Evolutionary conservation across 306 rosid genomes (phyloP), one percentile per base, ranked within the genome.

Genomic region (Hylodesmum podocarpum): DNA sequence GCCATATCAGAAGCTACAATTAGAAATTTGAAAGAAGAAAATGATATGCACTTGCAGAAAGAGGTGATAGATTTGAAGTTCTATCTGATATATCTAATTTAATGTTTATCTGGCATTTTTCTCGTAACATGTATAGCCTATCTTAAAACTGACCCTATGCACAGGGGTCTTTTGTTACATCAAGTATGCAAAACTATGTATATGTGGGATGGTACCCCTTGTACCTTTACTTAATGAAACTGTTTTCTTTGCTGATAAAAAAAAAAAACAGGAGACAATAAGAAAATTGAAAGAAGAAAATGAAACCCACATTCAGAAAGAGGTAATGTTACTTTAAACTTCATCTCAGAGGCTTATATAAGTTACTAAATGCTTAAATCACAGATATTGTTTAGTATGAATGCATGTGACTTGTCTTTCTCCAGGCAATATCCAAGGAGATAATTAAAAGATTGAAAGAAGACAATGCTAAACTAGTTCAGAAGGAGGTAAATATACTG

Each of bases 241-340:
- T n/a, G n/a, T n/a, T n/a, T n/a, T n/a, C n/a, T n/a, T n/a, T n/a
- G n/a, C n/a, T n/a, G n/a, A n/a, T n/a, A n/a, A n/a, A n/a, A n/a
- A n/a, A n/a, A n/a, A n/a, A n/a, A n/a, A n/a, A 65, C 80, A 83
- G 81, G 90, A 85, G 80, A 72, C 78, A 16, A 66, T 84, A 25
- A 66, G 70, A 66, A 79, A 72, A 62, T 82, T 91, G 65, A 72
- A 40, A 41, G 83, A 79, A 74, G 87, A 84, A 75, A 86, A 84
- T 47, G 77, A 80, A 64, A 31, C 66, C 34, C 76, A 77, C 70
- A 41, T 83, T 46, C 91, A 78, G 72, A 86, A 83, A 69, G 83
- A 80, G 90, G 90, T 88, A 78, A 63, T 73, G 29, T 62, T 74
- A 81, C 57, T 70, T 70, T 25, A 28, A 68, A 49, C 57, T 65